A percentile compares a stretch with the other conserved stretches of the same genome.
These are phyloP conservation scores for Mesembryanthemum crystallinum DNA, from an alignment of 148 eudicot genomes.

Conservation along the genomic window DNA sequence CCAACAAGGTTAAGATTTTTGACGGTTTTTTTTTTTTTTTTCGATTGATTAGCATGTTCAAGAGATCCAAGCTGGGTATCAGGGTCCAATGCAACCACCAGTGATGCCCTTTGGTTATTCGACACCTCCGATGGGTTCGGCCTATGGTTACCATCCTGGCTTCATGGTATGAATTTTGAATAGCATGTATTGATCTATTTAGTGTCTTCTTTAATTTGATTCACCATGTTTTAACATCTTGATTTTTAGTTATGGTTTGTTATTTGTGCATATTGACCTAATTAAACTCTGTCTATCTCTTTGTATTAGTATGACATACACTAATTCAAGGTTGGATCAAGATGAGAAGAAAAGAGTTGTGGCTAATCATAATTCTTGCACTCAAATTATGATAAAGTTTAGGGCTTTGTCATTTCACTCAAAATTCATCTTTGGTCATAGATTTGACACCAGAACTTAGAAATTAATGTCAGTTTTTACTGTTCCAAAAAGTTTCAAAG, in stretches of 20 bases:
- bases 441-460: not conserved
- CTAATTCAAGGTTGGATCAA: too few species aligned
- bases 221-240: too few species aligned
- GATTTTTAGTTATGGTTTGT: too few species aligned
- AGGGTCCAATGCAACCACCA: not conserved
- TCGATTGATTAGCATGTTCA: constrained; percentile 2
- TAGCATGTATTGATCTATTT: not conserved
- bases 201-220: too few species aligned
- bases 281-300: too few species aligned
- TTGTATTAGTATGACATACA: too few species aligned
- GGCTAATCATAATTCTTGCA: too few species aligned
- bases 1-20: not conserved
- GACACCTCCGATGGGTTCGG: constrained; percentile 7
- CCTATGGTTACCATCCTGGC: constrained; percentile 22
- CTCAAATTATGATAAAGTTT: not conserved
- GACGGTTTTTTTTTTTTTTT: not conserved
- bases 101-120: constrained; percentile 3
- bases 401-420: not conserved
- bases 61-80: constrained; percentile 17
- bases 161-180: constrained; percentile 19
- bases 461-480: not conserved
- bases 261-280: too few species aligned
- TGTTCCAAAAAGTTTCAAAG: too few species aligned
- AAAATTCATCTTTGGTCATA: not conserved
- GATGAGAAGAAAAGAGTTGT: too few species aligned